Conservation (phyloP, 495 filamentous ascomycete species). For the Aspergillus hancockii region DNA sequence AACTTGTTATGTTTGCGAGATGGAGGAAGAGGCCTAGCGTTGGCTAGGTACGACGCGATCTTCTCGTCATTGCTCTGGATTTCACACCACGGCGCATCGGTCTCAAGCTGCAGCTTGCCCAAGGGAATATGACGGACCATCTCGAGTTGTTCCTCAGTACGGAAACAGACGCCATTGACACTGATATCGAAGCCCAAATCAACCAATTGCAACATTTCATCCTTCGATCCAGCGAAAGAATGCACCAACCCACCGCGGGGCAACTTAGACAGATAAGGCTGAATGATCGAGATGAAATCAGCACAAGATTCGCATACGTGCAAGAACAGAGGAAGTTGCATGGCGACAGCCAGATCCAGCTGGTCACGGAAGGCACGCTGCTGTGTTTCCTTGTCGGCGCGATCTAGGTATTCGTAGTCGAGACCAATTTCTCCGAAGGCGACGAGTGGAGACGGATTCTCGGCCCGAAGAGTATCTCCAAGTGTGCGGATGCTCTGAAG, state of each 20-base stretch:
- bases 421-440: conserved; percentile 36
- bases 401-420: conserved; percentile 32
- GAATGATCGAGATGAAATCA: conserved; percentile 32
- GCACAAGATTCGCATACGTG: conserved; percentile 30
- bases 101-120: conserved; percentile 33
- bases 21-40: conserved; percentile 20
- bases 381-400: conserved; percentile 31
- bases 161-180: conserved; percentile 33
- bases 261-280: conserved; percentile 22
- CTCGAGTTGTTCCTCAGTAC: conserved; percentile 26
- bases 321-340: conserved; percentile 31
- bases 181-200: conserved; percentile 32
- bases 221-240: conserved; percentile 31
- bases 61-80: conserved; percentile 22
- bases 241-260: conserved; percentile 31
- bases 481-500: conserved; percentile 14
- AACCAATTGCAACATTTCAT: conserved; percentile 29
- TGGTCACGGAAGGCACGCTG: conserved; percentile 31
- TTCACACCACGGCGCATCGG: conserved; percentile 39
- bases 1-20: conserved; percentile 33
- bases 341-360: conserved; percentile 24
- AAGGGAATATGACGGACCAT: conserved; percentile 32
- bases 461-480: conserved; percentile 14
- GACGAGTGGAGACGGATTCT: conserved; percentile 22
- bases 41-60: conserved; percentile 22